These are phyloP conservation scores for Tetrahymena malaccensis DNA, from an alignment of 73 alveolate genomes.

Conservation along the genomic window DNA sequence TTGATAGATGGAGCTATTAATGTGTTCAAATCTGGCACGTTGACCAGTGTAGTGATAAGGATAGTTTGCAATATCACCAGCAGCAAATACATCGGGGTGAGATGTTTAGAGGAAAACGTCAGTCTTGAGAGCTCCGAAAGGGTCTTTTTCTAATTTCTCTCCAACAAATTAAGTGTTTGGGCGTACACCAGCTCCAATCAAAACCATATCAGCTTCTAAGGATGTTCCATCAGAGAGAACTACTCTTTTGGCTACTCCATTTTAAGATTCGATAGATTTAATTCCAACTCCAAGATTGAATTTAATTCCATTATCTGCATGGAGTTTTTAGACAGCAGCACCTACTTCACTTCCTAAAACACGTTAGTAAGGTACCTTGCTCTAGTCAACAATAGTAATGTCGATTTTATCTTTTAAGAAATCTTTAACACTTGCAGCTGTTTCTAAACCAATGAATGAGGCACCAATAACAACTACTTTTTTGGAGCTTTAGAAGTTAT, in stretches of 20 bases:
- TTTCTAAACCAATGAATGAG: conserved; percentile 76
- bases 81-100: conserved; percentile 66
- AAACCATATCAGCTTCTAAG: conserved; percentile 71
- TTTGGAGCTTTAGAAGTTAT: conserved; percentile 42
- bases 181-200: conserved; percentile 71
- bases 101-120: conserved; percentile 66
- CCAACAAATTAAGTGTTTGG: conserved; percentile 55
- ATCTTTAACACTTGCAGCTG: conserved; percentile 55
- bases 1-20: conserved; percentile 65
- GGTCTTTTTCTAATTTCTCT: conserved; percentile 33
- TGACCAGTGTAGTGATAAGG: conserved; percentile 67
- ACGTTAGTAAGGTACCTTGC: conserved; percentile 56
- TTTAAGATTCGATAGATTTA: conserved; percentile 41
- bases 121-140: conserved; percentile 54
- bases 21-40: conserved; percentile 76
- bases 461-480: conserved; percentile 75
- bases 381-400: conserved; percentile 56
- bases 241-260: conserved; percentile 46
- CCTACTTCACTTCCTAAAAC: conserved; percentile 72
- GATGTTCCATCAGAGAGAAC: conserved; percentile 52
- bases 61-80: conserved; percentile 82
- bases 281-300: conserved; percentile 35
- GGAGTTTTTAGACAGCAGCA: conserved; percentile 25
- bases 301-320: conserved; percentile 58
- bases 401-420: conserved; percentile 41